Percentiles rank a stretch among this genome's conserved stretches.
Evolutionary conservation across 2,329 filamentous ascomycete species (phyloP).

Genomic region (Penicillium brevicompactum): DNA sequence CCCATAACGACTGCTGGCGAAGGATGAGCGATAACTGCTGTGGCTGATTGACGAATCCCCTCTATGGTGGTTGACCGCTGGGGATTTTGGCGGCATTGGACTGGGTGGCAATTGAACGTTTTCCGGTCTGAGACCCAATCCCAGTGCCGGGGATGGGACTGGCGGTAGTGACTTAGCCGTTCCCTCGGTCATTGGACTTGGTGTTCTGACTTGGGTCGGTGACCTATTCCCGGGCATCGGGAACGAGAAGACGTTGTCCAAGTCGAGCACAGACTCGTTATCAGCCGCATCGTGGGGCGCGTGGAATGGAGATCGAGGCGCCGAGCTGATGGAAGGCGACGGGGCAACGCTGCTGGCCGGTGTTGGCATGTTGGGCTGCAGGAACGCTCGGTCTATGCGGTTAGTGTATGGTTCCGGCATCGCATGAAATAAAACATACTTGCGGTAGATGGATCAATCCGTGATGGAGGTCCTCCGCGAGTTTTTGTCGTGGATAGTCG

Average conservation of each 20-base stretch:
- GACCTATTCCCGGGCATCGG: constrained; percentile 44
- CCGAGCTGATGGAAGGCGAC: constrained; percentile 63
- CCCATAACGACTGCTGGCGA: constrained; percentile 42
- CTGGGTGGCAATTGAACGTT: constrained; percentile 24
- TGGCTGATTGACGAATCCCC: constrained; percentile 36
- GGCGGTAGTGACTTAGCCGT: constrained; percentile 24
- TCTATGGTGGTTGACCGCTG: constrained; percentile 13
- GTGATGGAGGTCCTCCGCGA: constrained; percentile 53
- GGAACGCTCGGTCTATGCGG: constrained; percentile 41
- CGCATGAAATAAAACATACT: constrained; percentile 50
- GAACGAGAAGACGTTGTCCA: constrained; percentile 59
- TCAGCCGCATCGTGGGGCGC: constrained; percentile 43
- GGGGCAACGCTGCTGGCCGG: constrained; percentile 64
- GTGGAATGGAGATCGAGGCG: constrained; percentile 46
- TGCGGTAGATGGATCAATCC: constrained; percentile 60
- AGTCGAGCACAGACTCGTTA: constrained; percentile 46
- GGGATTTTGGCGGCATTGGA: constrained; percentile 19
- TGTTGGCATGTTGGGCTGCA: constrained; percentile 61
- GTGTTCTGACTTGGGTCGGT: constrained; percentile 22
- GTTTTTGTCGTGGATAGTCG: constrained; percentile 39
- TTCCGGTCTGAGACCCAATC: constrained; percentile 16
- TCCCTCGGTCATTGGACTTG: constrained; percentile 24
- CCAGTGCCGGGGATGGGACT: constrained; percentile 18
- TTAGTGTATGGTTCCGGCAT: constrained; percentile 11
- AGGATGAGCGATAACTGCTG: constrained; percentile 45